Percentiles rank a stretch among this genome's conserved stretches.
Conservation (phyloP, 768 basidiomycete genomes). For the Basidioascus undulatus region DNA sequence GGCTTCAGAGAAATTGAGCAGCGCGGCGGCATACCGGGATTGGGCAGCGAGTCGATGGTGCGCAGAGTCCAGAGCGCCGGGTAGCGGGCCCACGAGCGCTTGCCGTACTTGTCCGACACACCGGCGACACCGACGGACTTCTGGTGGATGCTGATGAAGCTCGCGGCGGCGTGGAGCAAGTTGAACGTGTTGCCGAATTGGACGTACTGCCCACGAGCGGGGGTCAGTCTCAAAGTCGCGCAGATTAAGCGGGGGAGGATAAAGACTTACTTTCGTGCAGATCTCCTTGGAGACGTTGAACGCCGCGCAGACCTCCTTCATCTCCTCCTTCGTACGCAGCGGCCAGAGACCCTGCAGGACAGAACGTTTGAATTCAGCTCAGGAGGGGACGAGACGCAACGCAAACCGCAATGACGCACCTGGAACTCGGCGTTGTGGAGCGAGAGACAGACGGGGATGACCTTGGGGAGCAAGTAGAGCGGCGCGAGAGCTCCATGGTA, state of each 20-base stretch:
- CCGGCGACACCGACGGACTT: conserved; percentile 84
- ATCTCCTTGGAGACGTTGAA: conserved; percentile 93
- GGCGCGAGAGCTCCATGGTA: conserved; percentile 83
- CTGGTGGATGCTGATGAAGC: conserved; percentile 76
- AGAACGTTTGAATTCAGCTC: too few species aligned
- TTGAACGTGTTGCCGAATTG: conserved; percentile 98
- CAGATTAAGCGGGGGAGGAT: neutral
- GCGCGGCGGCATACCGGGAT: conserved; percentile 30
- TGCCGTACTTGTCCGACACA: conserved; percentile 94
- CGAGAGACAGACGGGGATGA: conserved; percentile 70
- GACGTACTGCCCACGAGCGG: conserved; percentile 30
- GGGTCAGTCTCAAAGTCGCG: neutral
- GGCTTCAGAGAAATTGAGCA: neutral
- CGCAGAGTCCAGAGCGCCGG: conserved; percentile 89
- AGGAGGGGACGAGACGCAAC: too few species aligned
- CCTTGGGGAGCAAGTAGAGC: conserved; percentile 74
- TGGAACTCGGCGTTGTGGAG: conserved; percentile 96
- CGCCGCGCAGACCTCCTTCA: conserved; percentile 94
- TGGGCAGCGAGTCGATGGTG: conserved; percentile 82
- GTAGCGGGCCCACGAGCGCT: conserved; percentile 88
- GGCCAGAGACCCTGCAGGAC: too few species aligned
- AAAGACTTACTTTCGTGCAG: conserved; percentile 39
- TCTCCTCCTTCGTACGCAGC: conserved; percentile 84
- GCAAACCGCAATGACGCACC: too few species aligned
- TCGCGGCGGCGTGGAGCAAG: conserved; percentile 73